A percentile compares a stretch with the other conserved stretches of the same genome.
Conservation (phyloP, 345 rosid genomes). For the Schrenkiella parvula region DNA sequence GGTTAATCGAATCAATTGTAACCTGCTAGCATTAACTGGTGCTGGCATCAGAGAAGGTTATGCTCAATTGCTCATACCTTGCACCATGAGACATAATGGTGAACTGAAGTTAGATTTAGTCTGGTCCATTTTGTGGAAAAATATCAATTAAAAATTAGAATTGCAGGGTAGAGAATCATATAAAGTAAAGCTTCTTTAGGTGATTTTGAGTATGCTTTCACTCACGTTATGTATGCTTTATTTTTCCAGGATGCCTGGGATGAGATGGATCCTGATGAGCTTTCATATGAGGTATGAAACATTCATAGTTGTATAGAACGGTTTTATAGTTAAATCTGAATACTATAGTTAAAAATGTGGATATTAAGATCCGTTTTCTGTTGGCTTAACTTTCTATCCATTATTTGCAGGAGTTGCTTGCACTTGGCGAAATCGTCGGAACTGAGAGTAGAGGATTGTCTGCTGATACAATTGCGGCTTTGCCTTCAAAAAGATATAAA, state of each 20-base stretch:
- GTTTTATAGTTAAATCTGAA: background rate
- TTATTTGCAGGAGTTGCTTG: constrained; percentile 72
- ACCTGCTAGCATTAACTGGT: background rate
- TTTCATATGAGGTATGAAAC: constrained; percentile 73
- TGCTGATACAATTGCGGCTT: constrained; percentile 65
- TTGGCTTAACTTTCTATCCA: background rate
- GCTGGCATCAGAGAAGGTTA: background rate
- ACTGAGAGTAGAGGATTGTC: constrained; percentile 93
- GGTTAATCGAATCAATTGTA: background rate
- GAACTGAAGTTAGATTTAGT: constrained; percentile 7
- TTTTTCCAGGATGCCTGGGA: constrained; percentile 79
- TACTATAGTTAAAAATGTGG: background rate
- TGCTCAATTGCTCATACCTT: constrained; percentile 9
- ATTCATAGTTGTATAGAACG: constrained; percentile 3
- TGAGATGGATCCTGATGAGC: constrained; percentile 91
- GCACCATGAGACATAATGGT: background rate
- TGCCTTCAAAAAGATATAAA: constrained; percentile 68
- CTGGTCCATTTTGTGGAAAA: constrained; percentile 1
- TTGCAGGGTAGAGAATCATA: background rate
- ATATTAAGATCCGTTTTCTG: background rate
- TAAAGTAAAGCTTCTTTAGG: constrained; percentile 4
- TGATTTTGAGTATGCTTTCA: constrained; percentile 6
- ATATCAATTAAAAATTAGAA: background rate
- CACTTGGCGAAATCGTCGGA: constrained; percentile 87
- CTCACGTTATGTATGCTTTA: background rate